Conservation (phyloP, 1,139 yeast species). For the Lodderomyces beijingensis region DNA sequence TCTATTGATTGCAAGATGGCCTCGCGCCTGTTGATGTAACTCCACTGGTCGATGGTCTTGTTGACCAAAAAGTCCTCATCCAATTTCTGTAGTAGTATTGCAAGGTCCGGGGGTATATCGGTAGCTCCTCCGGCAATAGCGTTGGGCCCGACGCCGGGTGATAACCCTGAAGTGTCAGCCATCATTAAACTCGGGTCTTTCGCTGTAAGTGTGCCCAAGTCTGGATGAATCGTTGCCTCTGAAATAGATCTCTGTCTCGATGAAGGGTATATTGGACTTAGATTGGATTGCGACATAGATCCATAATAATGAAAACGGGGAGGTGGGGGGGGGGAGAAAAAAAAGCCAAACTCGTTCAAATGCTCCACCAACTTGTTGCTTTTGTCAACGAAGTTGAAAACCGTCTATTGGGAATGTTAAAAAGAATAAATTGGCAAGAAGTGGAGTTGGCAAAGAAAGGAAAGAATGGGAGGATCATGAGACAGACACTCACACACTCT, state of each 20-base stretch:
- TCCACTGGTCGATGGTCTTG: constrained; percentile 46
- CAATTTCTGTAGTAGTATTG: constrained; percentile 36
- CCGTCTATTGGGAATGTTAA: no score
- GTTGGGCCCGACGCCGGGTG: constrained; percentile 8
- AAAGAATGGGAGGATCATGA: no score
- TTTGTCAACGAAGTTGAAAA: no score
- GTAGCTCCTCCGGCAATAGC: constrained; percentile 13
- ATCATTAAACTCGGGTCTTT: constrained; percentile 9
- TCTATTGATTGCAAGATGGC: constrained; percentile 41
- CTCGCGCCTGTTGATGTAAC: constrained; percentile 44
- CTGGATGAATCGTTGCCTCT: constrained; percentile 9
- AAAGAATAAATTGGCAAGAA: no score
- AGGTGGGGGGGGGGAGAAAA: no score
- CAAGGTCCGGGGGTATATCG: constrained; percentile 49
- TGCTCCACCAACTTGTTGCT: no score
- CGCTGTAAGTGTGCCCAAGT: constrained; percentile 9
- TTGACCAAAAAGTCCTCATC: constrained; percentile 42
- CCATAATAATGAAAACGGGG: no score
- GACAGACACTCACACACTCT: no score
- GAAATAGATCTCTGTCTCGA: constrained; percentile 12
- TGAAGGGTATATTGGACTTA: constrained; percentile 1
- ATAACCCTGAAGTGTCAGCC: constrained; percentile 7
- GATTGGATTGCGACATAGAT: constrained; percentile 4
- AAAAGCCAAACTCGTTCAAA: no score
- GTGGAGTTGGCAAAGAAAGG: no score